These are phyloP conservation scores for Amanita jacksonii DNA, from an alignment of 768 basidiomycete genomes.

Conservation along the genomic window DNA sequence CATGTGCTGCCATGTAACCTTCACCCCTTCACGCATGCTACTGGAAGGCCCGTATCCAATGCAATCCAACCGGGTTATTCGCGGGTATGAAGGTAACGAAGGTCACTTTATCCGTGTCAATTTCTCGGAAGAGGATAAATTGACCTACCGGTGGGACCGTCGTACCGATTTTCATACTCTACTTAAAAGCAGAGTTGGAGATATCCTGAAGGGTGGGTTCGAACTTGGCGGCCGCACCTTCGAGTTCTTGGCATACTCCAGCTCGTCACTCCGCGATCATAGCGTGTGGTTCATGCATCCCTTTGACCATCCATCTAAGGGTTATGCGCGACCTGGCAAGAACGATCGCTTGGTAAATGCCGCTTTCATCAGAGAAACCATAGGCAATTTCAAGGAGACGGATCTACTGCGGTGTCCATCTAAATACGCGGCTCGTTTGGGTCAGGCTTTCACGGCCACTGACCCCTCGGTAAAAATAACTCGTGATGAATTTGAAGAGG, in stretches of 20 bases:
- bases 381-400: conserved; percentile 59
- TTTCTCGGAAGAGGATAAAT: conserved; percentile 75
- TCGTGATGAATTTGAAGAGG: conserved; percentile 49
- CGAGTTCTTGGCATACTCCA: conserved; percentile 78
- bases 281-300: conserved; percentile 75
- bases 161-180: conserved; percentile 51
- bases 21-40: conserved; percentile 66
- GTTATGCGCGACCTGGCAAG: not conserved
- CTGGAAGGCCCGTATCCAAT: conserved; percentile 69
- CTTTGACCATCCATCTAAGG: conserved; percentile 34
- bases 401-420: conserved; percentile 49
- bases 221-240: conserved; percentile 61
- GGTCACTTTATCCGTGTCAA: conserved; percentile 75
- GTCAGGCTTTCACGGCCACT: conserved; percentile 80
- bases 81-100: conserved; percentile 48
- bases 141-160: conserved; percentile 64
- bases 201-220: conserved; percentile 53
- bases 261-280: conserved; percentile 68
- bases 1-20: conserved; percentile 64
- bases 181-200: conserved; percentile 50
- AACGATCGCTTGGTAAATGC: conserved; percentile 33
- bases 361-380: conserved; percentile 43
- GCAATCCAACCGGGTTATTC: conserved; percentile 76
- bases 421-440: conserved; percentile 74
- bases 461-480: conserved; percentile 56